These are phyloP conservation scores for Cryphonectria japonica DNA, from an alignment of 2,329 filamentous ascomycete species.

Conservation along the genomic window DNA sequence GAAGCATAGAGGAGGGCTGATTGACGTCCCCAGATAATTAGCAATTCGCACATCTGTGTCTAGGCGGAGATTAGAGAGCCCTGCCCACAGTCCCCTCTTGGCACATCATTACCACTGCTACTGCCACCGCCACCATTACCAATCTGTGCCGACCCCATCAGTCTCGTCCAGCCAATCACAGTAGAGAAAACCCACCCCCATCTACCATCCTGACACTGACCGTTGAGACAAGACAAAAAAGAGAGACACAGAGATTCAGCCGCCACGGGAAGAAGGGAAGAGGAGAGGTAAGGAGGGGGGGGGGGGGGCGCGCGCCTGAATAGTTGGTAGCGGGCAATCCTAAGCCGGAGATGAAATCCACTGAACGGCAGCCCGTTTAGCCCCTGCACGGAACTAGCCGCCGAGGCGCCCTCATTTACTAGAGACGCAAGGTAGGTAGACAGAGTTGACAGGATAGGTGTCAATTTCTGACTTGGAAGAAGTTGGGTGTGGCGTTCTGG, in stretches of 20 bases:
- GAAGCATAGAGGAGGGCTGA: not conserved
- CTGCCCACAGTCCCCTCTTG: not conserved
- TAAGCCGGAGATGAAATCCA: conserved; percentile 1
- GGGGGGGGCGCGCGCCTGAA: too few species aligned
- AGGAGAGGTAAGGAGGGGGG: not conserved
- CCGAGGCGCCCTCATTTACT: not conserved
- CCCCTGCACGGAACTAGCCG: not conserved
- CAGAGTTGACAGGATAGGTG: not conserved
- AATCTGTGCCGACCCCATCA: not conserved
- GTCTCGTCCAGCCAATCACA: not conserved
- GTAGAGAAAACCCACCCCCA: not conserved
- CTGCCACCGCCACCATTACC: too few species aligned
- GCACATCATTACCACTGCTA: not conserved
- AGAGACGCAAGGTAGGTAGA: not conserved
- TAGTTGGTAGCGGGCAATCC: not conserved
- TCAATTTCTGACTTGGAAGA: not conserved
- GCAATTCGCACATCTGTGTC: not conserved
- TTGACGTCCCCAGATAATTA: not conserved
- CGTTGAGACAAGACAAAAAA: too few species aligned
- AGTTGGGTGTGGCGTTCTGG: not conserved
- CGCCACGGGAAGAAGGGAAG: not conserved
- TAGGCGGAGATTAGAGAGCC: not conserved
- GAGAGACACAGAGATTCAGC: not conserved
- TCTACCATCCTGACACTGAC: not conserved
- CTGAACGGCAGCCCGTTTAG: not conserved